A percentile compares a stretch with the other conserved stretches of the same genome.
Evolutionary conservation across 2,329 filamentous ascomycete species (phyloP).

Genomic region (Leptographium flavum): DNA sequence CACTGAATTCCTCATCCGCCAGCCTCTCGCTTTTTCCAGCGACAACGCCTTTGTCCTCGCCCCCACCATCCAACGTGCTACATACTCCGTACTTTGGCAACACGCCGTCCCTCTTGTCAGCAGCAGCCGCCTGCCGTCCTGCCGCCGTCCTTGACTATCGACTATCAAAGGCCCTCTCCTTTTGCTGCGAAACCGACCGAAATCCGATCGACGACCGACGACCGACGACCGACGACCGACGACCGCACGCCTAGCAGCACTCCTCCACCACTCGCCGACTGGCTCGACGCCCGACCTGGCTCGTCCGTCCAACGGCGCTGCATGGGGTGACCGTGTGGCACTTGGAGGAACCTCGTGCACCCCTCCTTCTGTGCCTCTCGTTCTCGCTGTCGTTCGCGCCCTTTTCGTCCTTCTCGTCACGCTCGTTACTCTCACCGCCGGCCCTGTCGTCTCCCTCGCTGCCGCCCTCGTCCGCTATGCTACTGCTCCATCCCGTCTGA

Average conservation of each 20-base stretch:
- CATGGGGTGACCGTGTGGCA: slow-evolving; percentile 3
- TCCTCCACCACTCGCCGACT: background rate
- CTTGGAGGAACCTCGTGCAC: slow-evolving; percentile 2
- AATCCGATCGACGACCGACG: too few relatives aligned
- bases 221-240: too few relatives aligned
- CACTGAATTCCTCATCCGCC: too few relatives aligned
- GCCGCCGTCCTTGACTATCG: too few relatives aligned
- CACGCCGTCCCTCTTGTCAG: too few relatives aligned
- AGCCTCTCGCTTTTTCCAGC: slow-evolving; percentile 2
- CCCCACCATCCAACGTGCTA: too few relatives aligned
- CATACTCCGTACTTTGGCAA: too few relatives aligned
- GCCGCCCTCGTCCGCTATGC: slow-evolving; percentile 7
- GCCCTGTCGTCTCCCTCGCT: background rate
- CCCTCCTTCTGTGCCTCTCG: background rate
- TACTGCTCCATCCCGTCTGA: slow-evolving; percentile 4
- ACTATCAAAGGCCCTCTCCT: too few relatives aligned
- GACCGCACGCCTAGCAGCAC: background rate
- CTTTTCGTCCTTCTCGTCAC: background rate
- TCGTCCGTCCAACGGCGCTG: slow-evolving; percentile 1
- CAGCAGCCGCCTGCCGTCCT: too few relatives aligned
- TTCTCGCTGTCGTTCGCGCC: background rate
- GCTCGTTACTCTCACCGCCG: background rate
- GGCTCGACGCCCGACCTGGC: background rate
- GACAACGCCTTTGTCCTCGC: background rate
- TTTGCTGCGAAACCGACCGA: too few relatives aligned